Conservation (phyloP, 1,139 yeast species). For the Meyerozyma smithsonii region DNA sequence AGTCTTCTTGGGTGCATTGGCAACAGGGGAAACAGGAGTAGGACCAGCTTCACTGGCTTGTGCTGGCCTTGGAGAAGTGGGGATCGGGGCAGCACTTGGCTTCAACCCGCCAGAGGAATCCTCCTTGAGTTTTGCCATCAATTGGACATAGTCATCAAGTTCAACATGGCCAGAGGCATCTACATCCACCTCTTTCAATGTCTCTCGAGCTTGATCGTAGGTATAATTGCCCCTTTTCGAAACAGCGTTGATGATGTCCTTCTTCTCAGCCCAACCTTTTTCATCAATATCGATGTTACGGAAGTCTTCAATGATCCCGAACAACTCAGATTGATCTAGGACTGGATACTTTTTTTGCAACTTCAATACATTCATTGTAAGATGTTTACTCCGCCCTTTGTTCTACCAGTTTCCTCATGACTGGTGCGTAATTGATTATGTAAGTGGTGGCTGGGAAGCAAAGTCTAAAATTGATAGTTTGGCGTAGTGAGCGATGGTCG, state of each 20-base stretch:
- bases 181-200: conserved; percentile 82
- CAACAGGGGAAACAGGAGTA: conserved; percentile 14
- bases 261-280: conserved; percentile 94
- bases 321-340: conserved; percentile 80
- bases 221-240: conserved; percentile 74
- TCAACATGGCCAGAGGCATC: conserved; percentile 98
- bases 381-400: conserved; percentile 5
- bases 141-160: conserved; percentile 89
- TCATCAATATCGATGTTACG: conserved; percentile 82
- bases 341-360: conserved; percentile 79
- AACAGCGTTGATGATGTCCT: conserved; percentile 79
- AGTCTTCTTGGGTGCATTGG: conserved; percentile 54
- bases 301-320: conserved; percentile 72
- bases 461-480: too few species aligned
- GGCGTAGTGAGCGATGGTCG: too few species aligned
- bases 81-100: conserved; percentile 4
- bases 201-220: conserved; percentile 91
- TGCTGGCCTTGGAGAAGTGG: conserved; percentile 3
- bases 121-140: conserved; percentile 67
- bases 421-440: not conserved
- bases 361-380: conserved; percentile 46
- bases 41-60: not conserved
- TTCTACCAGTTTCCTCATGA: not conserved
- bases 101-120: conserved; percentile 1
- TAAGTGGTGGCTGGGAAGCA: not conserved